Base-by-base conservation (phyloP, 2,329 filamentous ascomycete genomes). In the Calonectria pauciramosa region DNA sequence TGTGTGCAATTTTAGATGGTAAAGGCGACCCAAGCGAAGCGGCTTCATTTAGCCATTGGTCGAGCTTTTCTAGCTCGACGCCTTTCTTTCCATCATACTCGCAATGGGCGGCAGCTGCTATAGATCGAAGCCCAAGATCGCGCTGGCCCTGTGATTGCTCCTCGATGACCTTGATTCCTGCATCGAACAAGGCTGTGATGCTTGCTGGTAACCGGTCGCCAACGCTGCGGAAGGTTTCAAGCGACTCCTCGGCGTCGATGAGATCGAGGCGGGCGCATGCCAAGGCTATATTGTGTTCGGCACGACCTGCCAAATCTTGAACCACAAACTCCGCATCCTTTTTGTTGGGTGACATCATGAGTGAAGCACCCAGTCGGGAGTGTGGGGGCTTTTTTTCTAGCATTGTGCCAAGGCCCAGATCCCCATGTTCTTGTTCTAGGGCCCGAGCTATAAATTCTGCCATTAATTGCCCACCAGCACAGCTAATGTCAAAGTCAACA, bases 181-280 rank as follows among this genome's bases (percentile, higher is more conserved):
- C 36, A 26, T 65, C 60, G 26, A 65, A 65, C 36, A 65, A 26
- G 38, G 60, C 60, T 6, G 60, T 32, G 38, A 65, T 65, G 38
- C 34, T 65, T 20, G 60, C 60, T 18, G 60, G 60, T 23, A 65
- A n/a, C 11, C 60, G n/a, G 10, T 65, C 60, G 23, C 60, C 38
- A 14, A 49, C 26, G n/a, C 30, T 26, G 4, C 23, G 38, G 26
- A 41, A 38, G 2, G 14, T 38, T 28, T 65, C 60, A 23, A 65
- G 38, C 26, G 60, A 65, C 1, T 28, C 26, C 11, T 30, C 60
- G 16, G 23, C 26, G 26, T 65, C 18, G 14, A 65, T 20, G 4
- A 65, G 13, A n/a, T 65, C 60, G 10, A 65, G 28, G 8, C 60
- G 60, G 3, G 60, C 60, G 4, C 60, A 38, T 11, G 60, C 60